Percentiles rank a stretch among this genome's conserved stretches.
Evolutionary conservation across 805 yeast species (phyloP).

Genomic region (Saccharomycopsis fermentans): DNA sequence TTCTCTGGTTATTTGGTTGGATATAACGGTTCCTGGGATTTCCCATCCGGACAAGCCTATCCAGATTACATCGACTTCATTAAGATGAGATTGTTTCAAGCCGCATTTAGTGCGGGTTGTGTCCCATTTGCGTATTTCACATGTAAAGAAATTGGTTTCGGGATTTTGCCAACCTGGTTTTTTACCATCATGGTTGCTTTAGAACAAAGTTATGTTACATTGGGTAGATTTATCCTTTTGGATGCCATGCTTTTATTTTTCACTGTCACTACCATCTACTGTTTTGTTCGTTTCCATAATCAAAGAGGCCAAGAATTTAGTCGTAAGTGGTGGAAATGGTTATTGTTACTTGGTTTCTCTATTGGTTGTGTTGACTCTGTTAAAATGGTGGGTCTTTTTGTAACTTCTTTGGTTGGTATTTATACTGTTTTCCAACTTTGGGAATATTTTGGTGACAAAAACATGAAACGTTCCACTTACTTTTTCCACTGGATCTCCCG

Average conservation of each 20-base stretch:
- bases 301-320: constrained; percentile 42
- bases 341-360: constrained; percentile 68
- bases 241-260: constrained; percentile 88
- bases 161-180: constrained; percentile 63
- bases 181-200: constrained; percentile 70
- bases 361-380: constrained; percentile 90
- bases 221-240: constrained; percentile 80
- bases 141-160: constrained; percentile 64
- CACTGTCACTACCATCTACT: constrained; percentile 72
- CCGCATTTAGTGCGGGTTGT: constrained; percentile 70
- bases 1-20: constrained; percentile 79
- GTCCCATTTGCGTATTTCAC: constrained; percentile 85
- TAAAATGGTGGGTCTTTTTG: constrained; percentile 94
- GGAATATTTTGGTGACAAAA: constrained; percentile 65
- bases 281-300: constrained; percentile 63
- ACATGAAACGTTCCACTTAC: constrained; percentile 41
- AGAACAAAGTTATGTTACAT: constrained; percentile 74
- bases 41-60: constrained; percentile 70
- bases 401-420: constrained; percentile 79
- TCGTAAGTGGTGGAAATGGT: constrained; percentile 90
- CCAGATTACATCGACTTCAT: constrained; percentile 73
- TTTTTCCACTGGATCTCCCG: constrained; percentile 59
- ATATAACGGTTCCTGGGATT: constrained; percentile 80
- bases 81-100: constrained; percentile 82
- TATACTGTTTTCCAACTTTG: constrained; percentile 85